A percentile compares a stretch with the other conserved stretches of the same genome.
Evolutionary conservation across 495 filamentous ascomycete genomes (phyloP).

Genomic region (Trichoderma asperelloides): DNA sequence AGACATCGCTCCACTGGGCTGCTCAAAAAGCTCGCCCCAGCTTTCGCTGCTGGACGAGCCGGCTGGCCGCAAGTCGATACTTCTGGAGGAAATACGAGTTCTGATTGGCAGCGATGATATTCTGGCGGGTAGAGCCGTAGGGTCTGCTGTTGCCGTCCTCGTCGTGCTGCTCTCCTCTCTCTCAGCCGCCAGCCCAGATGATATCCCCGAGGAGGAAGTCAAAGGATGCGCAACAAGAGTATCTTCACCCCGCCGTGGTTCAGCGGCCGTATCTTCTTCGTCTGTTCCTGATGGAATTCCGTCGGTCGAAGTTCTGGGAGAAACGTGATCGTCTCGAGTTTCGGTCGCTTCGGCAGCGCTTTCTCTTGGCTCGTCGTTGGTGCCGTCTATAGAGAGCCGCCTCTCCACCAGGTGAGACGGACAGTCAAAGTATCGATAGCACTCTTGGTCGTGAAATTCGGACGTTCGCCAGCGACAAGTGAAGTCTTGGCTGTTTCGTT

Average conservation of each 20-base stretch:
- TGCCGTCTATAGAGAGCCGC: slow-evolving; percentile 15
- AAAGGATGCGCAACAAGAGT: neutral
- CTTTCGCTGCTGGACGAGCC: neutral
- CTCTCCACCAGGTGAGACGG: slow-evolving; percentile 30
- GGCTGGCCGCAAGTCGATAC: neutral
- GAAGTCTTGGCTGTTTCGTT: neutral
- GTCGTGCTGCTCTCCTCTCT: neutral
- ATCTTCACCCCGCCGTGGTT: neutral
- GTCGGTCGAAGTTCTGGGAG: neutral
- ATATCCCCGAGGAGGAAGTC: neutral
- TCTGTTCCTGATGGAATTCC: neutral
- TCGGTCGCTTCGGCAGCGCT: neutral
- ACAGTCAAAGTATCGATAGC: slow-evolving; percentile 36
- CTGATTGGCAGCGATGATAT: neutral
- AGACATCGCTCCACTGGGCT: neutral
- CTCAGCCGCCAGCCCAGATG: neutral
- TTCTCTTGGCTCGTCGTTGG: neutral
- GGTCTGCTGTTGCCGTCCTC: neutral
- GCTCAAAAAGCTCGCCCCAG: neutral
- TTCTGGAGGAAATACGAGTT: neutral
- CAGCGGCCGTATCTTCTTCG: neutral
- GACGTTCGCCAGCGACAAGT: slow-evolving; percentile 26
- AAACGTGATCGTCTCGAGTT: neutral
- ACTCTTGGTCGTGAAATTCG: slow-evolving; percentile 29
- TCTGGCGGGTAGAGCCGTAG: neutral